Base-by-base conservation (phyloP, 768 basidiomycete species). In the Trametes cubensis region DNA sequence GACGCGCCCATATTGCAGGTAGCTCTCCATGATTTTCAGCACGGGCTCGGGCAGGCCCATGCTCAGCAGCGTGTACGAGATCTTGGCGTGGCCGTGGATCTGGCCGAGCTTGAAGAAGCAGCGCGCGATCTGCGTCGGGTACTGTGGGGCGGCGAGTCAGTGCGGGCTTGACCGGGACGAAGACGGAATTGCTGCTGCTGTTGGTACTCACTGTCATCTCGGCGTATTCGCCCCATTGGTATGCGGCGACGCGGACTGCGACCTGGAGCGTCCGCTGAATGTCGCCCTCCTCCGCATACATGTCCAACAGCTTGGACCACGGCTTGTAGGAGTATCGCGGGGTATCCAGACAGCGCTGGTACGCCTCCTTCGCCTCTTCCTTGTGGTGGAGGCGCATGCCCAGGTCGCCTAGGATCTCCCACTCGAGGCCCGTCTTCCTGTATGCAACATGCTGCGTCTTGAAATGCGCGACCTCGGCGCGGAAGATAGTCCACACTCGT, bases 401-500 rank as follows among this genome's bases (percentile, higher is more conserved):
- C 21, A 99, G 78, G 71, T 98, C 97, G 10, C 96, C 97, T 23
- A 99, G 80, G 48, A 98, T 96, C 77, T 98, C 97, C 96, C 97
- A 99, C 75, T 99, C 97, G 20, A 93, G 76, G 0, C 92, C 94
- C 0, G 96, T 98, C 79, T 98, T 98, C 62, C 94, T 87, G 73
- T 99, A 99, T 0, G 95, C 95, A 60, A 98, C 91, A 66, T 97
- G 95, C 73, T 98, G 96, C 3, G 94, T 95, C 73, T 97, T 98
- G 84, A 97, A 99, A 72, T 99, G 97, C 0, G 95, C 95, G 13
- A 98, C 92, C 72, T 98, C 97, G 2, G 97, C 96, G 23, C 97
- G 85, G 85, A 96, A 99, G 70, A 99, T 98, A 1, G 97, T 99
- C 90, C 96, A 98, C 4, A 99, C 92, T 17, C 97, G 87, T 41